Conservation (phyloP, 345 rosid genomes). For the Heritiera fomes region DNA sequence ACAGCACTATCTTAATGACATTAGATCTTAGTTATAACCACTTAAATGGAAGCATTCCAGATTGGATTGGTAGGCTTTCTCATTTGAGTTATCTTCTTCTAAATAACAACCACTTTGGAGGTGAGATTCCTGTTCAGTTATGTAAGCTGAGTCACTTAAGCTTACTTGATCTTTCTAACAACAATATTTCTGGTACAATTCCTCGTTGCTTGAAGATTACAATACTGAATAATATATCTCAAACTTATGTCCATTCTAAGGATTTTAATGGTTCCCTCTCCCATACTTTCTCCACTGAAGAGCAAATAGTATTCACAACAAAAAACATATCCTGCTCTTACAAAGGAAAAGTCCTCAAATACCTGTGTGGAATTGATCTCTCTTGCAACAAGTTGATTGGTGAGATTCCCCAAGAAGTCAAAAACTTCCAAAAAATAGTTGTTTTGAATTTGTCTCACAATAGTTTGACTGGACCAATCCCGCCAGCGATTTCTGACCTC, state of each 20-base stretch:
- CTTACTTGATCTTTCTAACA: background rate
- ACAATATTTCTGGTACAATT: constrained; percentile 1
- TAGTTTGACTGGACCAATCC: background rate
- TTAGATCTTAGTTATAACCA: constrained; percentile 1
- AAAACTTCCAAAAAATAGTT: background rate
- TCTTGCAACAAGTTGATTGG: constrained; percentile 8
- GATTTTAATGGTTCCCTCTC: too few species aligned
- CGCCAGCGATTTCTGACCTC: background rate
- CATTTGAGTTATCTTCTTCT: background rate
- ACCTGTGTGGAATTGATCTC: background rate
- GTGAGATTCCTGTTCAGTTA: background rate
- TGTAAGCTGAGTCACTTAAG: background rate
- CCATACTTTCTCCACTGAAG: background rate
- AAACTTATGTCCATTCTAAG: background rate
- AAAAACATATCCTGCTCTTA: background rate
- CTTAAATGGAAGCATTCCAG: background rate
- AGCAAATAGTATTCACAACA: background rate
- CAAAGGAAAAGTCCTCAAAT: background rate
- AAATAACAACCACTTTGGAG: background rate
- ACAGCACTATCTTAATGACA: background rate
- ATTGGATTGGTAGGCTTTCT: background rate
- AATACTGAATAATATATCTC: background rate
- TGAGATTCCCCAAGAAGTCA: background rate
- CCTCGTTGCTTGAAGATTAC: background rate
- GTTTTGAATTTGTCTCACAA: constrained; percentile 7